Conservation (phyloP, 768 basidiomycete species). For the Lentinula lateritia region DNA sequence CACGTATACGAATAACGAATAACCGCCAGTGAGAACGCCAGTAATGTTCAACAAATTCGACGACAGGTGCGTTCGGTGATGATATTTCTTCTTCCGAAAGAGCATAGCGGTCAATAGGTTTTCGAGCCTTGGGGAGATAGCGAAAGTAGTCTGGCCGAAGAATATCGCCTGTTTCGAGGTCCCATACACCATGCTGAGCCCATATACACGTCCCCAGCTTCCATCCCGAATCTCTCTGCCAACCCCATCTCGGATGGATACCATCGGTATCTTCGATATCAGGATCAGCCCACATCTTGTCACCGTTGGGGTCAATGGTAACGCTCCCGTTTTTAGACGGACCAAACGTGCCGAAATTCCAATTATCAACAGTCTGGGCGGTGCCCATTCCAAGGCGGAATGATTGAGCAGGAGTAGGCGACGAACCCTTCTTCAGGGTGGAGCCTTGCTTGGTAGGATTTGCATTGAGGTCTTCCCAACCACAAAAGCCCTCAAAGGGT, state of each 20-base stretch:
- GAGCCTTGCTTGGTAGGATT: conserved; percentile 66
- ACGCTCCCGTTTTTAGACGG: conserved; percentile 69
- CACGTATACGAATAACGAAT: conserved; percentile 54
- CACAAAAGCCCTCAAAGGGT: conserved; percentile 77
- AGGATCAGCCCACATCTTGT: conserved; percentile 71
- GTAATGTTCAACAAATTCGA: conserved; percentile 73
- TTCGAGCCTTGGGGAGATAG: conserved; percentile 25
- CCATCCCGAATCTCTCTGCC: conserved; percentile 71
- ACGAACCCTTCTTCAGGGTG: conserved; percentile 79
- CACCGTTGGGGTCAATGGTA: conserved; percentile 80
- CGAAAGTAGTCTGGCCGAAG: conserved; percentile 76
- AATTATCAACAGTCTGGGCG: conserved; percentile 76
- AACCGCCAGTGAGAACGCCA: conserved; percentile 68
- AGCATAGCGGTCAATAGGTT: not conserved
- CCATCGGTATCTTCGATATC: conserved; percentile 40
- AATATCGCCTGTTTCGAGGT: conserved; percentile 59
- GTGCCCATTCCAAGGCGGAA: conserved; percentile 87
- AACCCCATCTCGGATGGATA: conserved; percentile 70
- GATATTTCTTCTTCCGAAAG: conserved; percentile 2
- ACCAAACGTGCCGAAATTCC: conserved; percentile 75
- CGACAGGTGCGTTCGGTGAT: conserved; percentile 29
- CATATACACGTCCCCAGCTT: conserved; percentile 75
- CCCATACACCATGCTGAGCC: conserved; percentile 91
- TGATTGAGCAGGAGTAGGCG: conserved; percentile 81
- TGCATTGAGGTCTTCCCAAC: conserved; percentile 58